Percentiles rank a stretch among this genome's conserved stretches.
phyloP scores from a whole-genome alignment of 768 basidiomycete genomes.

The Mycena amicta region DNA sequence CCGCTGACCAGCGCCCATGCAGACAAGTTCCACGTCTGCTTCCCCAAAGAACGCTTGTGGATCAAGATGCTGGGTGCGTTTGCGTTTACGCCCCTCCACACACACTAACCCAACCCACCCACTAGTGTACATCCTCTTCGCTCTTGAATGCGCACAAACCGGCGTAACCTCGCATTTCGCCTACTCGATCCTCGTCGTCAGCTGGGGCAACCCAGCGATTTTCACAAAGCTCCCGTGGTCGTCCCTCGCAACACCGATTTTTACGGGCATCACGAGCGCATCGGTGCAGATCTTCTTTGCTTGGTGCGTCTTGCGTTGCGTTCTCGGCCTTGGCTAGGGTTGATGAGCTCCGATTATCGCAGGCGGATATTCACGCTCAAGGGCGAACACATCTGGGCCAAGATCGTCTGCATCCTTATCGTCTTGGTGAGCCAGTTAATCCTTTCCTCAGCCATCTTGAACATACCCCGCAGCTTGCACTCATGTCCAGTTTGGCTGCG shows the following conservation, averaged over 20 bases:
- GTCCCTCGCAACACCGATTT: slow-evolving; percentile 13
- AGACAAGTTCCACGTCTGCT: neutral
- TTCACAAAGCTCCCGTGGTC: slow-evolving; percentile 23
- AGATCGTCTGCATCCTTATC: neutral
- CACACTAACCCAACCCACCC: neutral
- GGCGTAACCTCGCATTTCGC: slow-evolving; percentile 20
- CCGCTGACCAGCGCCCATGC: neutral
- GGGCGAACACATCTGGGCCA: neutral
- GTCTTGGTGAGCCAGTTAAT: neutral
- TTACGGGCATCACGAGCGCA: slow-evolving; percentile 13
- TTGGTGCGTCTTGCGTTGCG: slow-evolving; percentile 1
- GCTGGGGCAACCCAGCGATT: slow-evolving; percentile 18
- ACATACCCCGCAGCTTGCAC: neutral
- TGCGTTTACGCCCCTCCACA: too few species aligned
- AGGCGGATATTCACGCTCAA: slow-evolving; percentile 2
- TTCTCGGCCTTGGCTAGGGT: too few species aligned
- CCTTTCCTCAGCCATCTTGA: neutral
- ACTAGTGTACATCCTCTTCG: slow-evolving; percentile 8
- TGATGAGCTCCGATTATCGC: neutral
- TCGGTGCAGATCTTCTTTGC: slow-evolving; percentile 1
- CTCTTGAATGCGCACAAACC: slow-evolving; percentile 24
- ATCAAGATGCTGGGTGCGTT: neutral
- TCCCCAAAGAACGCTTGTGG: slow-evolving; percentile 4
- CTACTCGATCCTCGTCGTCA: slow-evolving; percentile 19
- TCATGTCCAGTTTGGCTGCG: slow-evolving; percentile 2